Conservation (phyloP, 768 basidiomycete genomes). For the Clathrus columnatus region DNA sequence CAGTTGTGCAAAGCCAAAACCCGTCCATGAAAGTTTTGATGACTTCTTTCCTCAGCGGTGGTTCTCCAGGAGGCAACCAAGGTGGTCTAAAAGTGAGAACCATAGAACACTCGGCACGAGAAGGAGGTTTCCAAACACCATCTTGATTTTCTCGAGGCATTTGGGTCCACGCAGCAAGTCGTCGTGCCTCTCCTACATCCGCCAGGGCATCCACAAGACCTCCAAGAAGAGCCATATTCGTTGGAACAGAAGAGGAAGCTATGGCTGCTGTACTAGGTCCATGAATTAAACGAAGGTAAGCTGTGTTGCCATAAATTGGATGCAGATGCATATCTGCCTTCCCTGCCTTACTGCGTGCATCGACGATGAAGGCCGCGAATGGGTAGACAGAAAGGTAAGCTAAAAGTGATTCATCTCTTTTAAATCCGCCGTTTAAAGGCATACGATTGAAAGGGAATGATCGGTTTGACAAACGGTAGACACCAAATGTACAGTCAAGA, state of each 20-base stretch:
- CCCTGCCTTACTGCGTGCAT: slow-evolving; percentile 7
- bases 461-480: neutral
- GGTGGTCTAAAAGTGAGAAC: slow-evolving; percentile 13
- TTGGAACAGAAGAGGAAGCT: neutral
- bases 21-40: slow-evolving; percentile 13
- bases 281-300: slow-evolving; percentile 10
- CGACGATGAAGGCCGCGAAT: slow-evolving; percentile 15
- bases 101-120: neutral
- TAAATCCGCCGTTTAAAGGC: neutral
- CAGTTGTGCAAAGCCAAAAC: slow-evolving; percentile 16
- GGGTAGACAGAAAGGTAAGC: slow-evolving; percentile 13
- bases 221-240: neutral
- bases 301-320: slow-evolving; percentile 12
- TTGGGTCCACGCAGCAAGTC: slow-evolving; percentile 4
- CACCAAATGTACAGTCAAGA: neutral
- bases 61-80: slow-evolving; percentile 9
- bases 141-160: neutral
- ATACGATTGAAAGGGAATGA: neutral
- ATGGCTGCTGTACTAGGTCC: slow-evolving; percentile 7
- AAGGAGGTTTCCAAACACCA: neutral
- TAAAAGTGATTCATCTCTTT: neutral
- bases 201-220: slow-evolving; percentile 12
- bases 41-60: slow-evolving; percentile 11
- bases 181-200: slow-evolving; percentile 2
- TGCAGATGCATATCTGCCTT: slow-evolving; percentile 9